Evolutionary conservation across 1,284 basidiomycete genomes (phyloP).

Genomic region (Cystobasidium slooffiae): DNA sequence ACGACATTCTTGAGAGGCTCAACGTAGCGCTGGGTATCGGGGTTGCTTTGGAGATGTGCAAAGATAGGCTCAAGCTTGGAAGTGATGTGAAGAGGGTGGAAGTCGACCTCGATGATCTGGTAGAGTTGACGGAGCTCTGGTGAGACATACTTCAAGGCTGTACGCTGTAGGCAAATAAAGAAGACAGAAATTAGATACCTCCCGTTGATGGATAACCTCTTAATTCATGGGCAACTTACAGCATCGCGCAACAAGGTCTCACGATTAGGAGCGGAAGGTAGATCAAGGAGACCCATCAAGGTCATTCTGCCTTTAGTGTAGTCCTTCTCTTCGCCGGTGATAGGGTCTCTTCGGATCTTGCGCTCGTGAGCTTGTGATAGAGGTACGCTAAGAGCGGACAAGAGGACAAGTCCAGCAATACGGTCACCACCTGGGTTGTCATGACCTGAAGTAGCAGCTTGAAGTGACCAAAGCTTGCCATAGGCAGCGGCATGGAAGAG

Average conservation of each 20-base stretch:
- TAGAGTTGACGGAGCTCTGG: conserved; percentile 82
- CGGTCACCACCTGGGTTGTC: conserved; percentile 71
- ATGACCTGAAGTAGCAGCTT: conserved; percentile 63
- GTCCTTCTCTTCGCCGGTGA: conserved; percentile 66
- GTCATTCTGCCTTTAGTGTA: conserved; percentile 53
- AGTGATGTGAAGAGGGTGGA: conserved; percentile 91
- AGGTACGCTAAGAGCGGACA: conserved; percentile 91
- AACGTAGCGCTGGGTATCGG: conserved; percentile 70
- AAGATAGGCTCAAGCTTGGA: conserved; percentile 81
- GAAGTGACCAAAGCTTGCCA: conserved; percentile 72
- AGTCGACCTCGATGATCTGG: conserved; percentile 88
- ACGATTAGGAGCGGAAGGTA: conserved; percentile 83
- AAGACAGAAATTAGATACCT: conserved; percentile 34
- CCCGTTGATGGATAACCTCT: conserved; percentile 18
- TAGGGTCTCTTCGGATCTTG: conserved; percentile 62
- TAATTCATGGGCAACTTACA: conserved; percentile 60
- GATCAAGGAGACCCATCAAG: conserved; percentile 75
- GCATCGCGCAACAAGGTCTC: conserved; percentile 83
- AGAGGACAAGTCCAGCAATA: conserved; percentile 88
- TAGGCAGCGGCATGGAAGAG: conserved; percentile 97
- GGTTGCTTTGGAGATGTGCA: conserved; percentile 63
- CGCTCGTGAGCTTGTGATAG: conserved; percentile 68
- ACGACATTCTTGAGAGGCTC: conserved; percentile 89
- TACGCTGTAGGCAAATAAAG: conserved; percentile 69
- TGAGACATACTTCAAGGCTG: conserved; percentile 79